Base-by-base conservation (phyloP, 139 green algal species). In the Micromonas pusilla region DNA sequence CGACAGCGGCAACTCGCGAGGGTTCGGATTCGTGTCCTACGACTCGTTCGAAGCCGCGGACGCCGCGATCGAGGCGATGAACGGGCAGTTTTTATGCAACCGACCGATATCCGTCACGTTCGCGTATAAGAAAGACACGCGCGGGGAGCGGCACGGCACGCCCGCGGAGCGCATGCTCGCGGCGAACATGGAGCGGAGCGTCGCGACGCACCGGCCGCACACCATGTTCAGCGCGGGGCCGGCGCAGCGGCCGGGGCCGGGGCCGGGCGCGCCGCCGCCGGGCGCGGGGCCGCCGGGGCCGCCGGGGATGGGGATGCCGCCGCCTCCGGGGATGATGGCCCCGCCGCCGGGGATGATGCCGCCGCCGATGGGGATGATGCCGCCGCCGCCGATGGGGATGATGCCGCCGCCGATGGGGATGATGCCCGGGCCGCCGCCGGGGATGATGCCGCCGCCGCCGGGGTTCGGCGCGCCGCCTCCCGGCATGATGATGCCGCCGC, bases 41-140 rank as follows among this genome's bases (percentile, higher is more conserved):
- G 93, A 97, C 79, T 90, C 85, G 67, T 98, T 98, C 80, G 94
- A 98, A 81, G 88, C 91, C 25, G 91, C 84, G 6, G 85, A 85
- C 77, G 78, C 90, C 0, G 91, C 95, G 5, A 97, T 98, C 37
- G 94, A 98, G 63, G 93, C 91, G 20, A 98, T 99, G 94, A 90
- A 97, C 73, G 91, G 91, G 9, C 84, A 99, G 87, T 98, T 92
- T 83, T 86, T 99, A 21, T 93, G 87, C 82, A 95, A 95, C 78
- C 87, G 93, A 52, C 74, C 90, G 28, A 96, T 99, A 76, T 88
- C 86, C 16, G 93, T 98, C 28, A 81, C 77, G 13, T 99, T 98
- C 76, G 95, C 95, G 0, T 98, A 90, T 86, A 98, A 98, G 84
- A 98, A 98, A 81, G 95, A 98, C 83, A 94, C 89, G 1, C 95